Base-by-base conservation (phyloP, 148 eudicot species). In the Camellia sinensis region DNA sequence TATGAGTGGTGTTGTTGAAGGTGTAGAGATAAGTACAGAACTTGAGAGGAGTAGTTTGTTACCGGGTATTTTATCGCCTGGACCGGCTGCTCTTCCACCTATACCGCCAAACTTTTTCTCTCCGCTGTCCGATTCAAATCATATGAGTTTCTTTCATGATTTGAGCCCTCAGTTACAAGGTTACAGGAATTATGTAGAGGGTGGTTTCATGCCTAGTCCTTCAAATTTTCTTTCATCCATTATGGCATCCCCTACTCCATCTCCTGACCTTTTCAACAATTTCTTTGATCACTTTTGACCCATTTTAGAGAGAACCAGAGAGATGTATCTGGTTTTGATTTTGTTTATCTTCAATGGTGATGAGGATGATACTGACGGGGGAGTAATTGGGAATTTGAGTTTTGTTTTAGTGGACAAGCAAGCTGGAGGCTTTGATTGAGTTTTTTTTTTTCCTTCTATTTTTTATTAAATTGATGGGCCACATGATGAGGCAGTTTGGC, bases 1-100 rank as follows among this genome's bases (percentile, higher is more conserved):
- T 2, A 63, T 83, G 80, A 29, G 37, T 29, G 1, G 1, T 1
- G 37, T 29, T 29, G 62, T 76, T 66, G 85, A 83, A 46, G 87
- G 77, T 3, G 56, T 79, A 11, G 82, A 88, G 43, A 81, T 79
- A 21, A 80, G 65, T 5, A 21, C 76, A 4, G 83, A 52, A 71
- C 61, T 85, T 45, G 87, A 79, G 65, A 86, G 82, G 74, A 77
- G 81, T 17, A 81, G 86, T 53, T 61, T 77, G 57, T 88, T 91
- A 11, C 94, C 94, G 7, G 90, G 95, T 21, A 92, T 95, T 3
- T 56, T 80, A 73, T 95, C 99, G 0, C 93, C 97, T 1, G 95
- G 87, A 44, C 99, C 97, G 67, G 83, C 82, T 21, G 86, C 91
- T 46, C 81, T 91, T 7, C 92, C 87, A 18, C 92, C 90, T 56